Conservation (phyloP, 768 basidiomycete genomes). For the Exidia glandulosa region DNA sequence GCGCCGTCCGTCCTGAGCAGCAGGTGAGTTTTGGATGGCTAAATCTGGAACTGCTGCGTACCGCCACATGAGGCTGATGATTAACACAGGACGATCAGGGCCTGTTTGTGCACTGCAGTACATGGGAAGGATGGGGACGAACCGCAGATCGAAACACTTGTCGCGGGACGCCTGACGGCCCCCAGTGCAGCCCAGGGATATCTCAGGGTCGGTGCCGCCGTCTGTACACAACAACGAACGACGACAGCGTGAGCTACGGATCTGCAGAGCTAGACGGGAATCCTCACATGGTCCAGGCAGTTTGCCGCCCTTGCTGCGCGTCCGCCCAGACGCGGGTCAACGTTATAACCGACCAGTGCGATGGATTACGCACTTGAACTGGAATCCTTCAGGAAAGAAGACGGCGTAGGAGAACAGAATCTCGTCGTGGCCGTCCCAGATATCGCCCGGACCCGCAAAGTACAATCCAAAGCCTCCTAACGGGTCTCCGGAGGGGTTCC, state of each 20-base stretch:
- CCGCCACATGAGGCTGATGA: conserved; percentile 52
- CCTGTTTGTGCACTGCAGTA: neutral
- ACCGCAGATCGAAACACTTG: conserved; percentile 50
- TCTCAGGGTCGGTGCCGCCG: conserved; percentile 40
- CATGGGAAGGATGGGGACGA: no score
- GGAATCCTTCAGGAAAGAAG: conserved; percentile 50
- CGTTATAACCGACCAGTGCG: neutral
- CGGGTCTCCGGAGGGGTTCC: conserved; percentile 35
- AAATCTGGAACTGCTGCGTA: conserved; percentile 13
- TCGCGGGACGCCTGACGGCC: conserved; percentile 45
- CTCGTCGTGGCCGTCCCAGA: conserved; percentile 38
- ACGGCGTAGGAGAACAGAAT: conserved; percentile 54
- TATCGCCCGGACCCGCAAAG: conserved; percentile 43
- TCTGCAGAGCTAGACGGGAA: neutral
- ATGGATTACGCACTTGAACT: conserved; percentile 26
- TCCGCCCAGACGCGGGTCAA: neutral
- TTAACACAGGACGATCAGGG: neutral
- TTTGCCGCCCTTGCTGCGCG: conserved; percentile 44
- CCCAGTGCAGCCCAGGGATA: conserved; percentile 49
- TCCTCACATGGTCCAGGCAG: conserved; percentile 63
- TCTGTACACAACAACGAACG: neutral
- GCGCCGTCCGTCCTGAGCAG: conserved; percentile 41
- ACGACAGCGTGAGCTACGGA: neutral
- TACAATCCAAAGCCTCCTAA: conserved; percentile 64
- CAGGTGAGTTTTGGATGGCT: neutral